Conservation (phyloP, 805 yeast species). For the Ogataea glucozyma region DNA sequence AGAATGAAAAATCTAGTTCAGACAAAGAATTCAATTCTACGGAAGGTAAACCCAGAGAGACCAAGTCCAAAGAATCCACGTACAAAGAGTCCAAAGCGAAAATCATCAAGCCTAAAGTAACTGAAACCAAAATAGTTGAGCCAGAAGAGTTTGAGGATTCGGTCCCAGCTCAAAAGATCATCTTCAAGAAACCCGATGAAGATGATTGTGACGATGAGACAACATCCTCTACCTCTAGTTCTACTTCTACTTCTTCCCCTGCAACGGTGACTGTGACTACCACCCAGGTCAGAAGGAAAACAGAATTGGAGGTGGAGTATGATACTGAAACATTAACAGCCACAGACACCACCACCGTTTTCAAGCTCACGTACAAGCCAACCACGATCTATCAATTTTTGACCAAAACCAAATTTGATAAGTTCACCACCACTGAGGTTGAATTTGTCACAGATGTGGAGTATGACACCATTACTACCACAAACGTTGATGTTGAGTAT, state of each 20-base stretch:
- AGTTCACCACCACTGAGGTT: slow-evolving; percentile 16
- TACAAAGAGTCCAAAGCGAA: background rate
- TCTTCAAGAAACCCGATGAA: background rate
- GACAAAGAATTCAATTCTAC: background rate
- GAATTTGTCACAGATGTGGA: slow-evolving; percentile 21
- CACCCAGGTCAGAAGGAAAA: slow-evolving; percentile 16
- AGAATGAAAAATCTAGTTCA: background rate
- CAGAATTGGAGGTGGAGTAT: slow-evolving; percentile 16
- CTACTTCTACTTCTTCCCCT: background rate
- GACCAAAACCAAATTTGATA: slow-evolving; percentile 24
- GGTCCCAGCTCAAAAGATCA: background rate
- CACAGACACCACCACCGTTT: slow-evolving; percentile 23
- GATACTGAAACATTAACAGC: slow-evolving; percentile 22
- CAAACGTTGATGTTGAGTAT: slow-evolving; percentile 16
- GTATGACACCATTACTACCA: slow-evolving; percentile 19
- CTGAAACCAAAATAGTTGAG: background rate
- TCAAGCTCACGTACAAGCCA: slow-evolving; percentile 19
- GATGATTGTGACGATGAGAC: slow-evolving; percentile 19
- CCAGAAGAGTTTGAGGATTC: background rate
- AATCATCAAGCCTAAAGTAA: no score
- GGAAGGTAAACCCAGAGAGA: no score
- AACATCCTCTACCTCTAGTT: background rate
- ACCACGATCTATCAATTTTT: slow-evolving; percentile 20
- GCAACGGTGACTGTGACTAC: slow-evolving; percentile 13
- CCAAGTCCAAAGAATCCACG: background rate